Base-by-base conservation (phyloP, 768 basidiomycete genomes). In the Tricholoma saponaceum region DNA sequence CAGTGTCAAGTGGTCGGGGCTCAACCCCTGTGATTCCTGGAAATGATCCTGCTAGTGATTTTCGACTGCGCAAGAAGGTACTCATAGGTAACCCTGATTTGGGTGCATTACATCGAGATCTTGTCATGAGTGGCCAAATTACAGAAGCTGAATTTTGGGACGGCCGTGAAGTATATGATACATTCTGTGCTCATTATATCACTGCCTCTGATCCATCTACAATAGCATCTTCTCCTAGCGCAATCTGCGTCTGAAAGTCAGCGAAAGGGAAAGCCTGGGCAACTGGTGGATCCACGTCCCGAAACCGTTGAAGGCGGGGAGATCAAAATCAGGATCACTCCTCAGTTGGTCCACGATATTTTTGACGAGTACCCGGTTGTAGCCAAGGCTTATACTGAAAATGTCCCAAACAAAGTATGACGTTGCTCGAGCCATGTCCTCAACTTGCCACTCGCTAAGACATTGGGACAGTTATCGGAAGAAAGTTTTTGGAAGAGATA, bases 341-440 rank as follows among this genome's bases (percentile, higher is more conserved):
- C 90, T 14, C 92, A 95, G 71, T 80, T 98, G 46, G 90, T 96
- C 32, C 86, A 92, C 64, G 96, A 98, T 66, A 94, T 98, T 51
- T 99, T 99, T 65, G 95, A 98, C 62, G 95, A 97, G 74, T 98
- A 95, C 68, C 95, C 97, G 2, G 89, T 97, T 30, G 93, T 98
- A 12, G 87, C 89, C 39, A 90, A 85, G 70, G 96, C 95, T 0
- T 96, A 97, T 66, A 87, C 76, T 58, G 95, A 96, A 67, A 95
- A 95, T 63, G 95, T 98, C 0, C 95, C 96, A 2, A 82, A 73
- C 61, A 89, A 90, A 79, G 95, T 89, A 75, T 56, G 73, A 55
- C 62, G 51, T 52, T 58, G 39, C 44, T 51, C 55, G 37, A 26
- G 58, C 57, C 39, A 61, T 54, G 41, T 54, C 22, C 18, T 53